A percentile compares a stretch with the other conserved stretches of the same genome.
Conservation (phyloP, 495 filamentous ascomycete species). For the Xylaria flabelliformis region DNA sequence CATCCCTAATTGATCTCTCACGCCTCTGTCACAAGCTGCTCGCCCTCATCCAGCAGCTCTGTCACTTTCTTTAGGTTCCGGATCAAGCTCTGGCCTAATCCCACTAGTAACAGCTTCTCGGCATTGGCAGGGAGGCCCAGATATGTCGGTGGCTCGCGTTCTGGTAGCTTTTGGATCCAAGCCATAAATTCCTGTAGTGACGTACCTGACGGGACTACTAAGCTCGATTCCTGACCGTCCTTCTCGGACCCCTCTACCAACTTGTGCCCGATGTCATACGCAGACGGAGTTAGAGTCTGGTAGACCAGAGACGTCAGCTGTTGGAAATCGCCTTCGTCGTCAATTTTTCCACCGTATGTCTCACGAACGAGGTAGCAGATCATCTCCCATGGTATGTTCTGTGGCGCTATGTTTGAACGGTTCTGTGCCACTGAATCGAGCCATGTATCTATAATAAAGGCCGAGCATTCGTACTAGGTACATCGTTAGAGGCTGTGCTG, state of each 20-base stretch:
- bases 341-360: slow-evolving; percentile 97
- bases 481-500: slow-evolving; percentile 36
- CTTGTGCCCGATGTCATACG: slow-evolving; percentile 90
- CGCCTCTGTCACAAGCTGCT: slow-evolving; percentile 82
- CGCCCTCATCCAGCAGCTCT: slow-evolving; percentile 88
- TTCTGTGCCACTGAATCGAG: slow-evolving; percentile 79
- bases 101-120: slow-evolving; percentile 92
- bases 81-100: slow-evolving; percentile 85
- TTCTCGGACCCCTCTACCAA: slow-evolving; percentile 67
- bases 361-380: slow-evolving; percentile 89
- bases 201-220: slow-evolving; percentile 80
- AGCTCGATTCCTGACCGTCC: slow-evolving; percentile 60
- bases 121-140: slow-evolving; percentile 95
- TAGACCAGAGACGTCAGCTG: slow-evolving; percentile 75
- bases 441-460: slow-evolving; percentile 96
- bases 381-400: slow-evolving; percentile 97
- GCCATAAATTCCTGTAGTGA: slow-evolving; percentile 83
- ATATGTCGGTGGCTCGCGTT: slow-evolving; percentile 96
- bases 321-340: slow-evolving; percentile 85
- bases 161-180: slow-evolving; percentile 91
- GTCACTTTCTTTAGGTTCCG: slow-evolving; percentile 82
- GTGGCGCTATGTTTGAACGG: slow-evolving; percentile 88
- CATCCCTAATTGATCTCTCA: slow-evolving; percentile 18
- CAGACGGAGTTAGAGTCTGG: slow-evolving; percentile 77
- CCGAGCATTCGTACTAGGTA: slow-evolving; percentile 90